Evolutionary conservation across 2,329 filamentous ascomycete species (phyloP), one percentile per base, ranked within the genome.

Genomic region (Botrytis medusae): DNA sequence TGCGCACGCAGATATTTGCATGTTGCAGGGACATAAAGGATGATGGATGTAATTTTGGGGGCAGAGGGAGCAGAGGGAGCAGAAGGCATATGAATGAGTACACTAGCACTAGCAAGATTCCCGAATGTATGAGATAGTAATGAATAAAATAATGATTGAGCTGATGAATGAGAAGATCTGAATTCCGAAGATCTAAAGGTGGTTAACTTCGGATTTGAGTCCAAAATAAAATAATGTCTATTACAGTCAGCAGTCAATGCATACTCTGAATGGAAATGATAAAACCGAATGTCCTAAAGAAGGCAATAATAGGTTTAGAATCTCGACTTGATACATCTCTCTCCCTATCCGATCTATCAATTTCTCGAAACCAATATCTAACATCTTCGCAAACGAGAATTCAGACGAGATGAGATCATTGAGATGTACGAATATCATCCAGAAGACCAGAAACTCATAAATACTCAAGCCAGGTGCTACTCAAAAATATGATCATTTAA

Each of bases 241-340:
- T 7, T 2, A 12, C 10, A 25, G 14, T 25, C 1, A 51, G 9
- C 0, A n/a, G 1, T 14, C 7, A 16, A 54, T 2, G 1, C 14
- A n/a, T 14, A 14, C 25, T 14, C 25, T 51, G 12, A 6, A 51
- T 51, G 12, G 2, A 54, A n/a, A 54, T 22, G 25, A 1, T 25
- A 4, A 4, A 48, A 48, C 1, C 1, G 20, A 10, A 48, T 22
- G 2, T 48, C 20, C 20, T 37, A 7, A 37, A 37, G 37, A 37
- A 37, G 8, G n/a, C n/a, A n/a, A 9, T 8, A 7, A 37, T 7
- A 37, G 37, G 5, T 37, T 9, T 37, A 7, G 9, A 37, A 7
- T 37, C 37, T 37, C 37, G 9, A 9, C 37, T 37, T 22, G 20
- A 46, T 22, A 9, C 1, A 46, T 46, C 7, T 42, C 16, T 18